phyloP scores from a whole-genome alignment of 192 early-diverging fungal genomes.

The Lobulomyces angularis region DNA sequence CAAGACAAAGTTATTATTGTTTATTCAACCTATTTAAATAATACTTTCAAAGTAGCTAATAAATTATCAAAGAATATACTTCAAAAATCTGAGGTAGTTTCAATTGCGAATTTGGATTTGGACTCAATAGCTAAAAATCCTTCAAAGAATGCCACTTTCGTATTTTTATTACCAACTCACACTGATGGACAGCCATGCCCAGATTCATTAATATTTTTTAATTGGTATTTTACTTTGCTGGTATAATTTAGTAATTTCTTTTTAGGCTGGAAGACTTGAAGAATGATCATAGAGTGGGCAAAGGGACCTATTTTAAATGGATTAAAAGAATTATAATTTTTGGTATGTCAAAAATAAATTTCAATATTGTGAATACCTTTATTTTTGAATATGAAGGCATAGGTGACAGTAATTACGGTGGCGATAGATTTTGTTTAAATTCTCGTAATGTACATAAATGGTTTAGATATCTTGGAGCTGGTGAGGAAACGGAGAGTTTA shows the following conservation, averaged over 20 bases:
- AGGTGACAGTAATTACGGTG: slow-evolving; percentile 55
- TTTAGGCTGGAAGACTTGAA: slow-evolving; percentile 42
- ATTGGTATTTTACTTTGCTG: too few species aligned
- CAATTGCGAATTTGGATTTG: slow-evolving; percentile 7
- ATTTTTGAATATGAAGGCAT: too few species aligned
- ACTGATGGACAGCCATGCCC: slow-evolving; percentile 55
- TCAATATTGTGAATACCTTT: slow-evolving; percentile 46
- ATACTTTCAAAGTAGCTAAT: too few species aligned
- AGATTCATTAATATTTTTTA: slow-evolving; percentile 43
- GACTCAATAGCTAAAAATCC: slow-evolving; percentile 38
- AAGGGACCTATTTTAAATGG: too few species aligned
- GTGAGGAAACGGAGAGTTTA: too few species aligned
- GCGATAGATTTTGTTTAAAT: slow-evolving; percentile 29
- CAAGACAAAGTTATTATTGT: too few species aligned
- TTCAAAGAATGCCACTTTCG: slow-evolving; percentile 34
- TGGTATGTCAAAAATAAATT: too few species aligned
- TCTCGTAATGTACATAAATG: slow-evolving; percentile 9
- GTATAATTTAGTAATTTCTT: too few species aligned
- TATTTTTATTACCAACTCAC: slow-evolving; percentile 56
- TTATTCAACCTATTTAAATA: too few species aligned
- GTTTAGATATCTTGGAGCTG: slow-evolving; percentile 21
- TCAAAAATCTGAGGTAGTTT: slow-evolving; percentile 9
- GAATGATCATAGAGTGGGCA: slow-evolving; percentile 51
- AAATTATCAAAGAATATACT: too few species aligned
- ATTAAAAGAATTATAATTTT: too few species aligned